These are phyloP conservation scores for Bonnemaisonia californica DNA, from an alignment of 31 red algal genomes.

Conservation along the genomic window DNA sequence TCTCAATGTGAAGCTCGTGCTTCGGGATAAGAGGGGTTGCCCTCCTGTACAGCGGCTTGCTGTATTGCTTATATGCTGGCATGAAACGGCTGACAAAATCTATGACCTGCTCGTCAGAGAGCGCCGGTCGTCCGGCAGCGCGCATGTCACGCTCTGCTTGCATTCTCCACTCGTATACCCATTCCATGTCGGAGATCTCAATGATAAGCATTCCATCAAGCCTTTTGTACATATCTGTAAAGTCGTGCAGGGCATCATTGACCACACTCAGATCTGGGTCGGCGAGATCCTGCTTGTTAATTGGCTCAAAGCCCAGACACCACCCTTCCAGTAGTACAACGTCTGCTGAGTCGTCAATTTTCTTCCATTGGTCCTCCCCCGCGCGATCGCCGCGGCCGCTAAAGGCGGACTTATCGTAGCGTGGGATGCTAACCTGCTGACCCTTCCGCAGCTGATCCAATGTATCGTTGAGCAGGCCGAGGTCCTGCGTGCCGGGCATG, in stretches of 20 bases:
- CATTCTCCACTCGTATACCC: conserved; percentile 87
- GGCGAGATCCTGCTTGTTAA: conserved; percentile 19
- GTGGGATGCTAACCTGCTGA: conserved; percentile 61
- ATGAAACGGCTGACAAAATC: conserved; percentile 96
- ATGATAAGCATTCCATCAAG: conserved; percentile 86
- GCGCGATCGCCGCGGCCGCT: conserved; percentile 88
- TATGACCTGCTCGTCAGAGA: conserved; percentile 82
- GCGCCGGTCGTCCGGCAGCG: conserved; percentile 44
- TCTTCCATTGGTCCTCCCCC: conserved; percentile 63
- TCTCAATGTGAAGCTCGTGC: conserved; percentile 74
- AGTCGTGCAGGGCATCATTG: conserved; percentile 72
- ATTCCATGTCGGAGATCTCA: conserved; percentile 79
- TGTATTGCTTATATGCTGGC: conserved; percentile 91
- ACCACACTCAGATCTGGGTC: conserved; percentile 54
- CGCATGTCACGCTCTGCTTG: conserved; percentile 82
- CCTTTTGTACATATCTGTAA: conserved; percentile 62
- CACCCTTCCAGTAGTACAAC: conserved; percentile 93
- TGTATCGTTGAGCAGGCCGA: conserved; percentile 49
- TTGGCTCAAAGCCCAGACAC: conserved; percentile 82
- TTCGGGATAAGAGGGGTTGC: conserved; percentile 38
- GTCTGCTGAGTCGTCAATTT: conserved; percentile 50
- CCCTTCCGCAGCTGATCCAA: conserved; percentile 55
- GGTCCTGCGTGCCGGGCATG: conserved; percentile 95
- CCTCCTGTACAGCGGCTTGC: conserved; percentile 53
- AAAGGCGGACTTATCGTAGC: conserved; percentile 93